Base-by-base conservation (phyloP, 805 yeast species). In the Candida glaebosa region DNA sequence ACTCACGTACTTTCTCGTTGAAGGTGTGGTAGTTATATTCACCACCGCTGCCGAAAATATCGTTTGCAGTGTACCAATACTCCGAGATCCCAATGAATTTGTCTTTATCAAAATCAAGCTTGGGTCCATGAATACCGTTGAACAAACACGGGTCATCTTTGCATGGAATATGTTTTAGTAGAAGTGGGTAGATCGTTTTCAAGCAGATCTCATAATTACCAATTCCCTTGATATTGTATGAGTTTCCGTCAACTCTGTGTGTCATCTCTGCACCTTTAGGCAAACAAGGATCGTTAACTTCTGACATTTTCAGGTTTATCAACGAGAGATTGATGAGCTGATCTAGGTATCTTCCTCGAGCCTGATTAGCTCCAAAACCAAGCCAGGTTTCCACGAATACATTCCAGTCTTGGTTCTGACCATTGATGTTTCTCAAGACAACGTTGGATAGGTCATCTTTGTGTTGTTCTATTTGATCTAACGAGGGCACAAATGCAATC, bases 291-390 rank as follows among this genome's bases (percentile, higher is more conserved):
- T 89, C 96, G 20, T 69, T 62, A 22, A 84, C 50, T 16, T 49
- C 48, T 31, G 42, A 30, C 3, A 35, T 7, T 2, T 37, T 38
- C 1, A 55, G 51, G 37, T 54, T 52, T 3, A 51, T 43, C 10
- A 43, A 32, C 2, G 65, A 50, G 18, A 65, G 34, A 37, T 53
- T 43, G 12, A 84, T 70, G 40, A 85, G 57, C 37, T 77, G 80
- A 26, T 69, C 69, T 35, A 87, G 64, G 57, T 84, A 86, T 46
- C 98, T 68, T 41, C 69, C 73, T 32, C 96, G 71, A 7, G 98
- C 97, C 57, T 91, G 88, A 53, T 93, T 93, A 2, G 98, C 98
- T 9, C 99, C 99, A 64, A 87, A 93, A 0, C 98, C 98, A 8
- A 93, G 72, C 99, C 99, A 93, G 0, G 98, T 88, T 26, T 93